These are phyloP conservation scores for Phytophthora pini DNA, from an alignment of 352 stramenopile species.

Conservation along the genomic window DNA sequence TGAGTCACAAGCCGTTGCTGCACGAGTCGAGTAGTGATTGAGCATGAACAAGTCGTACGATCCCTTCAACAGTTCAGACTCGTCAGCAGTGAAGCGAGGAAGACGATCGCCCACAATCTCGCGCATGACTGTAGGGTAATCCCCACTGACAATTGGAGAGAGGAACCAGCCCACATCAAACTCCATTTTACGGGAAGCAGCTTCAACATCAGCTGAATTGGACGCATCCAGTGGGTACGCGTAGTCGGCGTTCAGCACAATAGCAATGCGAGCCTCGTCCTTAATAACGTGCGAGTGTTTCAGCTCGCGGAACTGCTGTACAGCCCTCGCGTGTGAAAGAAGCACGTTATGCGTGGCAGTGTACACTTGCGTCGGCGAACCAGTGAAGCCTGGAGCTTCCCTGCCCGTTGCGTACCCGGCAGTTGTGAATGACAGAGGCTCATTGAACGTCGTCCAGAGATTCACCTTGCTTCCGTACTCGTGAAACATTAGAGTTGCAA, in stretches of 20 bases:
- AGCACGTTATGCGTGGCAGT: slow-evolving; percentile 88
- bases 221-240: slow-evolving; percentile 80
- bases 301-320: slow-evolving; percentile 79
- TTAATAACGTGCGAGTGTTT: slow-evolving; percentile 25
- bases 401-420: slow-evolving; percentile 63
- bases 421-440: slow-evolving; percentile 79
- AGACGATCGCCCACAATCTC: slow-evolving; percentile 77
- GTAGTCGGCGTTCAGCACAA: slow-evolving; percentile 90
- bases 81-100: slow-evolving; percentile 81
- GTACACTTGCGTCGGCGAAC: slow-evolving; percentile 51
- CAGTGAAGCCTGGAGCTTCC: slow-evolving; percentile 42
- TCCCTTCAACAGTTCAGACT: slow-evolving; percentile 70
- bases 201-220: slow-evolving; percentile 51
- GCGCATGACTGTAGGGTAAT: slow-evolving; percentile 94
- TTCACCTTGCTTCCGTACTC: slow-evolving; percentile 92
- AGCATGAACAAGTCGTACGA: slow-evolving; percentile 96
- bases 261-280: slow-evolving; percentile 86
- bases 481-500: slow-evolving; percentile 88
- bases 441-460: slow-evolving; percentile 96
- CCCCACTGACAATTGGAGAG: slow-evolving; percentile 86
- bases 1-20: slow-evolving; percentile 57
- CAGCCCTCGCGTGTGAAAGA: slow-evolving; percentile 85
- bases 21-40: slow-evolving; percentile 92
- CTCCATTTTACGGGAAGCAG: slow-evolving; percentile 83
- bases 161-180: slow-evolving; percentile 94